phyloP scores from a whole-genome alignment of 192 early-diverging fungal genomes.

The Coemansia sp. region DNA sequence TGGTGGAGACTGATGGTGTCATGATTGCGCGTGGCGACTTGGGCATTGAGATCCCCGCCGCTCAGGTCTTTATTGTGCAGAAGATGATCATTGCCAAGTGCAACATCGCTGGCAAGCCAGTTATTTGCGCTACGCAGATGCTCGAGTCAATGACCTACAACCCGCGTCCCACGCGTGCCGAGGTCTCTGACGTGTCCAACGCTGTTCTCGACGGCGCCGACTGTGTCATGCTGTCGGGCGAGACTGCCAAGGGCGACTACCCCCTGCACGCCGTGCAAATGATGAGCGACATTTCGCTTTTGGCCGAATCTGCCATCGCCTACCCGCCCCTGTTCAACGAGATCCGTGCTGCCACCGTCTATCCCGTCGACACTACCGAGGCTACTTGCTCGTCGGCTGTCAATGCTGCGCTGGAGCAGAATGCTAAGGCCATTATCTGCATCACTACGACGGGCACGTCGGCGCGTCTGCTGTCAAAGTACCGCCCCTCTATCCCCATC shows the following conservation, averaged over 20 bases:
- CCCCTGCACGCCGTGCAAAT: conserved; percentile 90
- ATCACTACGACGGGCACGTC: conserved; percentile 89
- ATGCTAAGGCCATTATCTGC: conserved; percentile 88
- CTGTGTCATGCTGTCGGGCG: conserved; percentile 99
- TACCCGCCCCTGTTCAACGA: conserved; percentile 94
- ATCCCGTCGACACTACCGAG: conserved; percentile 86
- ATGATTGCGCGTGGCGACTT: conserved; percentile 99
- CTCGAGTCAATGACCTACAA: conserved; percentile 94
- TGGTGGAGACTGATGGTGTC: conserved; percentile 91
- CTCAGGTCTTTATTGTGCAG: conserved; percentile 90
- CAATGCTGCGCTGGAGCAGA: conserved; percentile 77
- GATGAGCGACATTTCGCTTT: conserved; percentile 92
- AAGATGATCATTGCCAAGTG: conserved; percentile 99
- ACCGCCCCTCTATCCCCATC: conserved; percentile 90
- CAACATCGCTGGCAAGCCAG: conserved; percentile 95
- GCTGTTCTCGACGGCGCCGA: conserved; percentile 97
- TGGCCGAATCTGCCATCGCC: conserved; percentile 93
- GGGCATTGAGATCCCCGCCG: conserved; percentile 96
- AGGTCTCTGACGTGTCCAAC: conserved; percentile 98
- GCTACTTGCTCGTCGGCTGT: conserved; percentile 92
- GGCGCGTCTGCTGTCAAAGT: conserved; percentile 90
- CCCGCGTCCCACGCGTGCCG: conserved; percentile 98
- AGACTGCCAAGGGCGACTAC: conserved; percentile 95
- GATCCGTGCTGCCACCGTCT: conserved; percentile 72
- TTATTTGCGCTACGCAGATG: conserved; percentile 99